These are phyloP conservation scores for Aspergillus sp. DNA, from an alignment of 2,329 filamentous ascomycete species.

Conservation along the genomic window DNA sequence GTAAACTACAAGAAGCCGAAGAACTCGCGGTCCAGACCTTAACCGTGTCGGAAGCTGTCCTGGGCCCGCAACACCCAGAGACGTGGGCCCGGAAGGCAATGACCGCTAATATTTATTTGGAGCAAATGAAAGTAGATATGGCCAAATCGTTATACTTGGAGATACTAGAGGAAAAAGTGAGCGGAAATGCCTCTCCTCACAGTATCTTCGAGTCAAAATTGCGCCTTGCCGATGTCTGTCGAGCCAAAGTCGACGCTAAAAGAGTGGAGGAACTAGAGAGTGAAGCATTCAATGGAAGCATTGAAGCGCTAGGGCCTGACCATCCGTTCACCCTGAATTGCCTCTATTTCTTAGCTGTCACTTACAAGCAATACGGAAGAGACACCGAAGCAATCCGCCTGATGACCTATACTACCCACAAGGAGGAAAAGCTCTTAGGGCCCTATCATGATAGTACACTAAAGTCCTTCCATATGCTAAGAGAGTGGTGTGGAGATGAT, in stretches of 20 bases:
- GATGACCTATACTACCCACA: constrained; percentile 3
- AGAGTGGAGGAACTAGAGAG: constrained; percentile 10
- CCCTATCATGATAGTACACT: constrained; percentile 12
- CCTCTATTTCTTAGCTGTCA: constrained; percentile 4
- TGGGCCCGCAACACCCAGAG: constrained; percentile 13
- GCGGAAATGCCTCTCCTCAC: not conserved
- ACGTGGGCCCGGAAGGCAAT: not conserved
- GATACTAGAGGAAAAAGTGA: not conserved
- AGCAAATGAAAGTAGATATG: not conserved
- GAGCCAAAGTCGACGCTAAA: not conserved
- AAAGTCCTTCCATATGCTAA: constrained; percentile 3
- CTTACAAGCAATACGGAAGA: constrained; percentile 4
- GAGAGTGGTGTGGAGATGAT: constrained; percentile 10
- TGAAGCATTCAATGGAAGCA: constrained; percentile 12
- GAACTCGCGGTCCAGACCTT: constrained; percentile 17
- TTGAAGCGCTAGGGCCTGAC: constrained; percentile 12
- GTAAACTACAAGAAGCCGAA: constrained; percentile 26
- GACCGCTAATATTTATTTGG: not conserved
- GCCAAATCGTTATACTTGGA: not conserved
- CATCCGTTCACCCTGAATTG: constrained; percentile 12
- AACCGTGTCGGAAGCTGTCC: constrained; percentile 6
- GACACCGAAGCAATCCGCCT: constrained; percentile 9
- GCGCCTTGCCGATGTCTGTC: not conserved
- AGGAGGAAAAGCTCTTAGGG: constrained; percentile 5
- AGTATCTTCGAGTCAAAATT: not conserved